phyloP scores from a whole-genome alignment of 2,329 filamentous ascomycete genomes.

The Fusarium sp. region DNA sequence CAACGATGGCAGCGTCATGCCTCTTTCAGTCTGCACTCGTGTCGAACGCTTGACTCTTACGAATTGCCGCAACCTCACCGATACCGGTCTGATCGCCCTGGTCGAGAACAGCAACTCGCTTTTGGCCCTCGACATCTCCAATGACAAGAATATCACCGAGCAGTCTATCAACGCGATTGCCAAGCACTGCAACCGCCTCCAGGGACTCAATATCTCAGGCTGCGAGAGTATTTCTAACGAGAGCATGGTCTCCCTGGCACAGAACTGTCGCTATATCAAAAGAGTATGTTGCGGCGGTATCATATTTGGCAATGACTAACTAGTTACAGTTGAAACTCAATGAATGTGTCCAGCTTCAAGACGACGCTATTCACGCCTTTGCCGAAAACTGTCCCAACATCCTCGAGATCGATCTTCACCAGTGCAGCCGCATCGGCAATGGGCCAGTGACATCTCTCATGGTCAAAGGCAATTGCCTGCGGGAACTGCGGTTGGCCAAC shows the following conservation, averaged over 20 bases:
- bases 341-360: slow-evolving; percentile 85
- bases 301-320: slow-evolving; percentile 12
- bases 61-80: slow-evolving; percentile 86
- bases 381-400: slow-evolving; percentile 90
- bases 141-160: slow-evolving; percentile 85
- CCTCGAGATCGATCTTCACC: slow-evolving; percentile 94
- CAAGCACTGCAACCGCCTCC: slow-evolving; percentile 82
- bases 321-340: slow-evolving; percentile 84
- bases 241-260: slow-evolving; percentile 81
- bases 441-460: slow-evolving; percentile 85
- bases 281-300: slow-evolving; percentile 66
- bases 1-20: slow-evolving; percentile 88
- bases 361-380: slow-evolving; percentile 84
- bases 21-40: slow-evolving; percentile 85
- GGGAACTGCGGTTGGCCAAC: slow-evolving; percentile 87
- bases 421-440: slow-evolving; percentile 84
- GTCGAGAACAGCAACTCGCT: slow-evolving; percentile 82
- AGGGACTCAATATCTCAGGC: slow-evolving; percentile 91
- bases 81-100: slow-evolving; percentile 82
- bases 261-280: slow-evolving; percentile 87
- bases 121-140: slow-evolving; percentile 89
- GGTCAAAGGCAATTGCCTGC: slow-evolving; percentile 80
- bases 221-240: slow-evolving; percentile 88
- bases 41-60: slow-evolving; percentile 94
- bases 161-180: slow-evolving; percentile 81